Percentiles rank a stretch among this genome's conserved stretches.
Conservation (phyloP, 441 rosid species). For the Populus hybrid region DNA sequence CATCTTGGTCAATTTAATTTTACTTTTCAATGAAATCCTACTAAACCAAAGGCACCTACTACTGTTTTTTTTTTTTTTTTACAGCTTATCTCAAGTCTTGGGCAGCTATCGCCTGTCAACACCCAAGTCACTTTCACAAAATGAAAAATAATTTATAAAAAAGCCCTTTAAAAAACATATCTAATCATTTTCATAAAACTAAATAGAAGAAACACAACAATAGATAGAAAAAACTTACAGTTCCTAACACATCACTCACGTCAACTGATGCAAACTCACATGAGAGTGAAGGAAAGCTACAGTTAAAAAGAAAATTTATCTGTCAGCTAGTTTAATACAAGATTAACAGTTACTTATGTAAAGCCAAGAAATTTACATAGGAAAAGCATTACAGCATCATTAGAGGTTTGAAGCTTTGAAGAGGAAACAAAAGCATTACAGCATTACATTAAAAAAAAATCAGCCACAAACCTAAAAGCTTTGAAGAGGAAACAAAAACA, state of each 20-base stretch:
- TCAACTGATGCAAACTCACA: conserved; percentile 98
- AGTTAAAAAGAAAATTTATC: conserved; percentile 19
- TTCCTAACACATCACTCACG: conserved; percentile 95
- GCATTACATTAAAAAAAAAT: too few relatives aligned
- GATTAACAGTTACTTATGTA: background rate
- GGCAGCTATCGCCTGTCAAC: too few relatives aligned
- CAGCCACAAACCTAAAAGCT: too few relatives aligned
- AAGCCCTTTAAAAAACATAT: background rate
- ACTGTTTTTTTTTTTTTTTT: background rate
- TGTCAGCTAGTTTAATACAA: conserved; percentile 10
- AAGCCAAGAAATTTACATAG: background rate
- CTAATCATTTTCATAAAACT: background rate
- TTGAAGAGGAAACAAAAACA: background rate
- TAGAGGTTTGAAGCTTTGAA: background rate
- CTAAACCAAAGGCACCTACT: background rate
- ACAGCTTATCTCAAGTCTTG: background rate
- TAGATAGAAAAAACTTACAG: conserved; percentile 62
- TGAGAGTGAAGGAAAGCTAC: conserved; percentile 94
- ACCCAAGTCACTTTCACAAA: background rate
- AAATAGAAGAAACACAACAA: conserved; percentile 5
- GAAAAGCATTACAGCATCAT: background rate
- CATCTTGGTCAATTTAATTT: background rate
- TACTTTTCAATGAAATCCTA: background rate
- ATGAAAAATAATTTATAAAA: background rate
- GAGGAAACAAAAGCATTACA: background rate